A percentile compares a stretch with the other conserved stretches of the same genome.
These are phyloP conservation scores for Dactylis glomerata DNA, from an alignment of 176 grass and related monocot species.

Conservation along the genomic window DNA sequence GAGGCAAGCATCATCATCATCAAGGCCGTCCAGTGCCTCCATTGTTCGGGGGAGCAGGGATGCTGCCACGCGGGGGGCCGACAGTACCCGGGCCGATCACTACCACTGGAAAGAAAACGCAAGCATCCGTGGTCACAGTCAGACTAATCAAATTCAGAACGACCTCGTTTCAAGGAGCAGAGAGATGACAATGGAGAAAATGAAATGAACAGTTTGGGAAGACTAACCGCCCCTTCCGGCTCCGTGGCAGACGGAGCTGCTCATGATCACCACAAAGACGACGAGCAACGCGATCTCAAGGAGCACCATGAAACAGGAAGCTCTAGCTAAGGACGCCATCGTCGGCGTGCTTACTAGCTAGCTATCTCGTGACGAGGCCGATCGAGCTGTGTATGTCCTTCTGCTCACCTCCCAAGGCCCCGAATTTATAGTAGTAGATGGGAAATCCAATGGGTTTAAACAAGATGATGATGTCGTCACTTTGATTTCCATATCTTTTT, in stretches of 20 bases:
- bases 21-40: not conserved
- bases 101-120: not conserved
- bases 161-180: too few species aligned
- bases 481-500: too few species aligned
- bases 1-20: not conserved
- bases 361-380: not conserved
- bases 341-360: not conserved
- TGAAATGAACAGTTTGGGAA: not conserved
- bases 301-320: not conserved
- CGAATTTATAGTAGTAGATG: not conserved
- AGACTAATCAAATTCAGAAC: not conserved
- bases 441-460: too few species aligned
- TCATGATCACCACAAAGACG: not conserved
- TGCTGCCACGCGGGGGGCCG: not conserved
- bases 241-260: not conserved
- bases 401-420: not conserved
- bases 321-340: not conserved
- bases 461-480: too few species aligned
- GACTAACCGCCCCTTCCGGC: not conserved
- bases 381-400: not conserved
- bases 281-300: constrained; percentile 10
- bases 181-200: not conserved
- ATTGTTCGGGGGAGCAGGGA: not conserved
- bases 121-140: not conserved
- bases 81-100: not conserved